Conservation (phyloP, 2,329 filamentous ascomycete species). For the Diaporthe vaccinii region DNA sequence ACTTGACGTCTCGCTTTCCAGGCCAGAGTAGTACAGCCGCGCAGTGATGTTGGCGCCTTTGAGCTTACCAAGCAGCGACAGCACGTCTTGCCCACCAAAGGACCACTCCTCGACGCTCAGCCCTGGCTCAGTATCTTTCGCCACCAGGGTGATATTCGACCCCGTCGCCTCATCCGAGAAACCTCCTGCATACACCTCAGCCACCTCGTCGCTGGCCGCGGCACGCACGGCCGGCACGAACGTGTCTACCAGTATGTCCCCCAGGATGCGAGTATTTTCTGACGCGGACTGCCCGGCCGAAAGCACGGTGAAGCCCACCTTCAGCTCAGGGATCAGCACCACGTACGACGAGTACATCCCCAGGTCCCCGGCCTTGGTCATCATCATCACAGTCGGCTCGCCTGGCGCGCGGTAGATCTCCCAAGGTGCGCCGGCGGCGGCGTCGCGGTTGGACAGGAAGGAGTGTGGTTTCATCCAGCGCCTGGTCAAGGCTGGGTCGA, state of each 20-base stretch:
- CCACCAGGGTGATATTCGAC: conserved; percentile 50
- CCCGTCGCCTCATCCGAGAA: conserved; percentile 43
- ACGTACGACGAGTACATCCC: conserved; percentile 52
- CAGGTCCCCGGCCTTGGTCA: conserved; percentile 50
- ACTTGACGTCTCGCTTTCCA: conserved; percentile 44
- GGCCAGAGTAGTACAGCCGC: conserved; percentile 50
- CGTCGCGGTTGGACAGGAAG: conserved; percentile 53
- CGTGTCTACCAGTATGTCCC: conserved; percentile 47
- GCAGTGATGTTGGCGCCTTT: conserved; percentile 47
- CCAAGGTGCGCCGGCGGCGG: conserved; percentile 59
- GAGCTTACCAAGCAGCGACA: conserved; percentile 45
- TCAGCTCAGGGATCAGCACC: conserved; percentile 52
- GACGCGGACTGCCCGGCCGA: conserved; percentile 45
- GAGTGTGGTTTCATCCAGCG: conserved; percentile 59
- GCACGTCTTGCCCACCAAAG: conserved; percentile 52
- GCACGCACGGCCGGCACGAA: conserved; percentile 49
- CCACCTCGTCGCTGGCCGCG: conserved; percentile 48
- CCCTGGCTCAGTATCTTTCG: conserved; percentile 48
- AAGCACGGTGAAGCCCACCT: conserved; percentile 52
- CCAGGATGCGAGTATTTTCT: conserved; percentile 46
- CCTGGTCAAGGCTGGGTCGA: conserved; percentile 53
- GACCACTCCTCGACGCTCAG: conserved; percentile 49
- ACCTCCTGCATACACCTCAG: conserved; percentile 46
- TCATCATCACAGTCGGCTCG: conserved; percentile 28
- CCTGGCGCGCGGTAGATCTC: conserved; percentile 32